A percentile compares a stretch with the other conserved stretches of the same genome.
These are phyloP conservation scores for Geum urbanum DNA, from an alignment of 306 rosid species.

Conservation along the genomic window DNA sequence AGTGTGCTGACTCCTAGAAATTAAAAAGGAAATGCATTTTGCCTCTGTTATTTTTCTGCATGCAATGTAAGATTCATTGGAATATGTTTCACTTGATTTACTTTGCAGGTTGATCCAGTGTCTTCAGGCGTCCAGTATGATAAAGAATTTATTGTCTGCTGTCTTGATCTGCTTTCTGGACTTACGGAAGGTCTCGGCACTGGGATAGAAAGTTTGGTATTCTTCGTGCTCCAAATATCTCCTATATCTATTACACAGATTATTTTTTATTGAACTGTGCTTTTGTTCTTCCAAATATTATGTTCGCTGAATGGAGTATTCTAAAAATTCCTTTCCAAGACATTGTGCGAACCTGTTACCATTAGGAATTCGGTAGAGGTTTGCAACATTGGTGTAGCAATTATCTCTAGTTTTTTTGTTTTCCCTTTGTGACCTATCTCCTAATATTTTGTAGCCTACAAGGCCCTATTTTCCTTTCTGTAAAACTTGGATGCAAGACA, in stretches of 20 bases:
- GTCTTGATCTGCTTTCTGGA: conserved; percentile 96
- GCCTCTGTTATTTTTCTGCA: background rate
- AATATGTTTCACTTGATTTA: conserved; percentile 14
- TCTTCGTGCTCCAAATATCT: conserved; percentile 22
- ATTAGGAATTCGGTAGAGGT: background rate
- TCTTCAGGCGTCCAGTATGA: conserved; percentile 82
- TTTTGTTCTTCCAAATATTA: conserved; percentile 11
- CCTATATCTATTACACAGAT: background rate
- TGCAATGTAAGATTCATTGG: background rate
- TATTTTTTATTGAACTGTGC: conserved; percentile 8
- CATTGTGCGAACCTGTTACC: background rate
- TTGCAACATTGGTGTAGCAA: background rate
- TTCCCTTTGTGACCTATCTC: background rate
- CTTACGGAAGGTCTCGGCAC: conserved; percentile 98
- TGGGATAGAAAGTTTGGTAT: conserved; percentile 97
- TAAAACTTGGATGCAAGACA: background rate
- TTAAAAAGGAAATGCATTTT: background rate
- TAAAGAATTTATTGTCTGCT: conserved; percentile 93
- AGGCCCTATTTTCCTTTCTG: background rate
- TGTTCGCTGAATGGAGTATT: conserved; percentile 6
- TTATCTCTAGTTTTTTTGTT: background rate
- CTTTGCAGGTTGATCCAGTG: conserved; percentile 76
- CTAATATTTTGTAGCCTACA: background rate
- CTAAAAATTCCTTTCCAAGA: background rate
- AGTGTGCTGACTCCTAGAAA: background rate